Conservation (phyloP, 73 alveolate species). For the Paramecium octaurelia region DNA sequence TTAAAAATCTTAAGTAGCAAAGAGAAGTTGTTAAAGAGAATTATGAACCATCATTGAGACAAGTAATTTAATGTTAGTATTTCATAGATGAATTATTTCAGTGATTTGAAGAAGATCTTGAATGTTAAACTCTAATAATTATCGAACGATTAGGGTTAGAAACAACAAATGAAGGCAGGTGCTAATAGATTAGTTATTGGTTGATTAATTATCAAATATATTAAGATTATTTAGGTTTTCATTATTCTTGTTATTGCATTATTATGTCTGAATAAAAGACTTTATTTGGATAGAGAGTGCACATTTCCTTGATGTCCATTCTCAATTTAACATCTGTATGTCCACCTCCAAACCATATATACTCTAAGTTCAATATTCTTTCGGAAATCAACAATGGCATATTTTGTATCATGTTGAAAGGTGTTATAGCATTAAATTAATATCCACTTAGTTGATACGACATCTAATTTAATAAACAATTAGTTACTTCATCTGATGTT, state of each 20-base stretch:
- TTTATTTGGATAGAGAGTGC: neutral
- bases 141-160: neutral
- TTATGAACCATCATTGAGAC: conserved; percentile 59
- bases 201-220: neutral
- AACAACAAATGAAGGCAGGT: neutral
- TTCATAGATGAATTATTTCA: conserved; percentile 17
- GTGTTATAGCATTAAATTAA: conserved; percentile 41
- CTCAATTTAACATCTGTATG: conserved; percentile 19
- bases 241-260: neutral
- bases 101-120: conserved; percentile 24
- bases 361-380: conserved; percentile 2
- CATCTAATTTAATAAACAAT: neutral
- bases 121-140: neutral
- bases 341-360: conserved; percentile 61
- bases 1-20: neutral
- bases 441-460: conserved; percentile 19
- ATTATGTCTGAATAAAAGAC: neutral
- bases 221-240: neutral
- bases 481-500: conserved; percentile 20
- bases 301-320: conserved; percentile 18
- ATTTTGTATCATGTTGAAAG: neutral
- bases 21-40: conserved; percentile 57
- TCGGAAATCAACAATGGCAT: conserved; percentile 46
- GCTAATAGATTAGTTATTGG: conserved; percentile 45
- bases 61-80: neutral